Evolutionary conservation across 805 yeast species (phyloP).

Genomic region (Ogataea dorogensis): DNA sequence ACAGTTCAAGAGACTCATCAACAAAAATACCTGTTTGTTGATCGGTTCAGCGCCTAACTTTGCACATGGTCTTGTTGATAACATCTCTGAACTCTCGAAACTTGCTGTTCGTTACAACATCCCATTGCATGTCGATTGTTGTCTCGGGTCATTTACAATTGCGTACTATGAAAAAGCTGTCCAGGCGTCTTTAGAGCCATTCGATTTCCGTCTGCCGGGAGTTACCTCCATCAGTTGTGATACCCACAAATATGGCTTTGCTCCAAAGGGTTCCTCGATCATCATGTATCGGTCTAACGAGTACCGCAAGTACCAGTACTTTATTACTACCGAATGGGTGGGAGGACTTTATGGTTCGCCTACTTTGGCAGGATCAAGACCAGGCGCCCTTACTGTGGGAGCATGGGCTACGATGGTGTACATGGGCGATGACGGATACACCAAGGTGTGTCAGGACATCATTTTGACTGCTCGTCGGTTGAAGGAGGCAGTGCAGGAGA

Average conservation of each 20-base stretch:
- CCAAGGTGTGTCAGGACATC: conserved; percentile 61
- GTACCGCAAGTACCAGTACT: conserved; percentile 80
- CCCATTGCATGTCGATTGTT: conserved; percentile 94
- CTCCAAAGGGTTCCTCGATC: conserved; percentile 93
- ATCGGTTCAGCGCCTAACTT: conserved; percentile 96
- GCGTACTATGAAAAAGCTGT: conserved; percentile 67
- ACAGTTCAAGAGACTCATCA: conserved; percentile 64
- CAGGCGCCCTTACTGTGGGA: conserved; percentile 96
- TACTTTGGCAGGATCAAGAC: conserved; percentile 93
- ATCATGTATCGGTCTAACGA: conserved; percentile 78
- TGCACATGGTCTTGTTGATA: conserved; percentile 95
- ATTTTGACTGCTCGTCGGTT: conserved; percentile 62
- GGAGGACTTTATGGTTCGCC: conserved; percentile 98
- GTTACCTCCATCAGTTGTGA: conserved; percentile 99
- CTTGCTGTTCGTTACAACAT: conserved; percentile 65
- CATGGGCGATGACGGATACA: conserved; percentile 84
- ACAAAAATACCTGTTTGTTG: conserved; percentile 74
- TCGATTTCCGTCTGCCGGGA: conserved; percentile 85
- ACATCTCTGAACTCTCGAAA: conserved; percentile 67
- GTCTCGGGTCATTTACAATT: conserved; percentile 89
- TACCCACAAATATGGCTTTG: conserved; percentile 98
- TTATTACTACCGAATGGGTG: conserved; percentile 77
- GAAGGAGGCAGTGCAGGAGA: conserved; percentile 44
- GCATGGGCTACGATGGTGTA: conserved; percentile 93
- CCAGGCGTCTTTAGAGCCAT: conserved; percentile 42